Base-by-base conservation (phyloP, 768 basidiomycete genomes). In the Porphyrellus cyaneotinctus region DNA sequence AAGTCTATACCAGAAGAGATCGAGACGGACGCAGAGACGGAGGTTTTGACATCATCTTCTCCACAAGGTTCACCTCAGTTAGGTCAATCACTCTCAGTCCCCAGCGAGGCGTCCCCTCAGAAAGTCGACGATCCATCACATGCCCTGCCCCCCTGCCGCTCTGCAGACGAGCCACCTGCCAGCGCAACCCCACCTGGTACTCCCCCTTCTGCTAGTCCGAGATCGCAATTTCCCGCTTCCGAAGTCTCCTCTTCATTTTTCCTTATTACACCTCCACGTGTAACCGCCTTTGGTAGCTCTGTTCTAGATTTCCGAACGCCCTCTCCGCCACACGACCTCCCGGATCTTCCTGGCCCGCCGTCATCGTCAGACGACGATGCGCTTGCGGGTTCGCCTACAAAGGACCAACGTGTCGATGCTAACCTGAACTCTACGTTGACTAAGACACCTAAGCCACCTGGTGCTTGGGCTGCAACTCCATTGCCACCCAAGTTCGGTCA, bases 281-380 rank as follows among this genome's bases (percentile, higher is more conserved):
- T 67, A 41, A 57, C 68, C 18, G 75, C 74, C 3, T 72, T 77
- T 41, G 70, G 60, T 47, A 66, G 65, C 28, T 73, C 78, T 11
- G 77, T 72, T 53, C 54, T 74, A 14, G 78, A 81, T 47, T 83
- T 82, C 58, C 70, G 76, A 58, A 86, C 83, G 0, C 85, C 84
- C 10, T 81, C 86, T 1, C 84, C 87, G 28, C 81, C 83, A 1
- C 72, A 71, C 37, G 78, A 74, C 41, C 73, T 86, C 52, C 84
- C 86, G 11, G 84, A 84, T 8, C 79, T 88, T 43, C 86, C 86
- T 13, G 83, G 69, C 17, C 84, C 82, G 4, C 84, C 85, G 3
- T 78, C 77, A n/a, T 79, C 79, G 11, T 70, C 70, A 3, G 77
- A 77, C 14, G 80, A 79, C 31, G 78, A 82, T 38, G 75, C 65